phyloP scores from a whole-genome alignment of 495 filamentous ascomycete genomes.

The Jackrogersella minutella region DNA sequence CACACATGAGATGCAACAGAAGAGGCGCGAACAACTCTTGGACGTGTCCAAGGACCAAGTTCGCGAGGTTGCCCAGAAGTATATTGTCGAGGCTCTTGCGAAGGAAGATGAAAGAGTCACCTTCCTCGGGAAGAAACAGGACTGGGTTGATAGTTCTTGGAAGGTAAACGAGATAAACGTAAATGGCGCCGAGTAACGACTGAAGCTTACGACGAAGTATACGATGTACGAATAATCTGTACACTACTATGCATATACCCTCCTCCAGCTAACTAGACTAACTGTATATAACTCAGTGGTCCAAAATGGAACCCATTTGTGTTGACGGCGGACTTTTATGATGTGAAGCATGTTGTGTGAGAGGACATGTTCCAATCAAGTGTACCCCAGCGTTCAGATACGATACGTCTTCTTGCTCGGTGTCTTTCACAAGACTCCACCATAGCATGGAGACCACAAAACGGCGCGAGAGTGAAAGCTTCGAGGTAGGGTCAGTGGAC shows the following conservation, averaged over 20 bases:
- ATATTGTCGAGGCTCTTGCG: constrained; percentile 74
- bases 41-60: constrained; percentile 87
- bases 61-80: constrained; percentile 79
- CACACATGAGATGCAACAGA: constrained; percentile 88
- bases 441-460: constrained; percentile 59
- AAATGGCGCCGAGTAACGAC: constrained; percentile 45
- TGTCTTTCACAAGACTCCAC: constrained; percentile 24
- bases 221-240: constrained; percentile 44
- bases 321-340: too few species aligned
- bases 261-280: constrained; percentile 44
- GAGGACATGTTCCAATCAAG: not conserved
- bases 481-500: constrained; percentile 37
- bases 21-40: constrained; percentile 82
- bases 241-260: constrained; percentile 55
- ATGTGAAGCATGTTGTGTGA: not conserved
- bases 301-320: not conserved
- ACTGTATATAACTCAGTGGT: constrained; percentile 17
- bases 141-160: constrained; percentile 70
- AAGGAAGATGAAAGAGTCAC: constrained; percentile 62
- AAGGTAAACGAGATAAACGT: constrained; percentile 61
- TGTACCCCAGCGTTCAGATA: constrained; percentile 55
- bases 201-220: not conserved
- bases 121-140: constrained; percentile 85
- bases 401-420: constrained; percentile 60
- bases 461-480: constrained; percentile 57